phyloP scores from a whole-genome alignment of 2,329 filamentous ascomycete genomes.

The Alternaria sp. region DNA sequence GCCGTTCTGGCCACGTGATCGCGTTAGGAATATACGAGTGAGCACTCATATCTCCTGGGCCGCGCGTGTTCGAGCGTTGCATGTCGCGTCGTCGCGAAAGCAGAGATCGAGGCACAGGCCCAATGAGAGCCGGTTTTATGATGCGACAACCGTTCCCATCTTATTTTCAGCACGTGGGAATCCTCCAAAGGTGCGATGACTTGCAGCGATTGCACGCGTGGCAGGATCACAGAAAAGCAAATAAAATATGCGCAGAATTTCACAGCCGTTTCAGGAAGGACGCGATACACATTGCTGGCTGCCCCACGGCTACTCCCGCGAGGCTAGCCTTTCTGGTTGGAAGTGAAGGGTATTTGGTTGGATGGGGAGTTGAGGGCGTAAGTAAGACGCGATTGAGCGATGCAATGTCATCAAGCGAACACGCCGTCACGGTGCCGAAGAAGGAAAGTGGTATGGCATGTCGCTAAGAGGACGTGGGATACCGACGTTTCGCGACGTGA shows the following conservation, averaged over 20 bases:
- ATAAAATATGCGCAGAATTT: neutral
- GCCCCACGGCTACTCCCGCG: slow-evolving; percentile 33
- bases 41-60: neutral
- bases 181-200: neutral
- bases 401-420: neutral
- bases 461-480: neutral
- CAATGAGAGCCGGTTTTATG: neutral
- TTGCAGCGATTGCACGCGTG: neutral
- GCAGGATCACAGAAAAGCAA: neutral
- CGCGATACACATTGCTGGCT: slow-evolving; percentile 10
- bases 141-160: neutral
- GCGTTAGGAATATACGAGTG: neutral
- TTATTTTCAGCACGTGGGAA: neutral
- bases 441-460: neutral
- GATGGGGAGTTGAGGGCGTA: neutral
- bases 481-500: neutral
- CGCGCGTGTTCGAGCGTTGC: neutral
- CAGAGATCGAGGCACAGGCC: neutral
- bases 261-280: slow-evolving; percentile 10
- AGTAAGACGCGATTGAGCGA: neutral
- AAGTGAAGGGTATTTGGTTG: neutral
- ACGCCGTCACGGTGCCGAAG: neutral
- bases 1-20: neutral
- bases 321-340: slow-evolving; percentile 19
- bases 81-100: neutral